Conservation (phyloP, 768 basidiomycete species). For the Leccinum barrowsii region DNA sequence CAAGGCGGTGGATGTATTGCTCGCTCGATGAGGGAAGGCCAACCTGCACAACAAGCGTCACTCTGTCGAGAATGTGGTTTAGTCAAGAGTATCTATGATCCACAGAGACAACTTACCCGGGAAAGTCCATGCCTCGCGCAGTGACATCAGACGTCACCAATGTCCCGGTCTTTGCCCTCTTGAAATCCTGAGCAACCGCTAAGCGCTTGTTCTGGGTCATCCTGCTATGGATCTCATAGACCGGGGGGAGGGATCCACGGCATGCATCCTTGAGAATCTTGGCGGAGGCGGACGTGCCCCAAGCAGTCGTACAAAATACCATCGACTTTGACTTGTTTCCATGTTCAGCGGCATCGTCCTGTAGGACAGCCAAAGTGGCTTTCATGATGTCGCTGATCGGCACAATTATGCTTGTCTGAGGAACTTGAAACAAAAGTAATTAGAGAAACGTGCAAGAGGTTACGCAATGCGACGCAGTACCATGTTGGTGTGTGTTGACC, state of each 20-base stretch:
- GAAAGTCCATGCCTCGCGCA: slow-evolving; percentile 68
- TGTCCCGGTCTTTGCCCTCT: slow-evolving; percentile 40
- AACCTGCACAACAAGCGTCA: slow-evolving; percentile 58
- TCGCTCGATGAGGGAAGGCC: slow-evolving; percentile 68
- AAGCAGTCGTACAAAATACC: slow-evolving; percentile 67
- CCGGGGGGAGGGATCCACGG: slow-evolving; percentile 28
- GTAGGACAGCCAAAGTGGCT: slow-evolving; percentile 38
- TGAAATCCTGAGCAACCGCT: slow-evolving; percentile 49
- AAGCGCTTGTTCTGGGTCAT: slow-evolving; percentile 48
- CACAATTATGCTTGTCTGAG: slow-evolving; percentile 44
- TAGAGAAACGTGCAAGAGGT: not conserved
- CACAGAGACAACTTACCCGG: slow-evolving; percentile 36
- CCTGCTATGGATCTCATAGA: slow-evolving; percentile 57
- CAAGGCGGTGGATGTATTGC: slow-evolving; percentile 78
- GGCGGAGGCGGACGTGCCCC: slow-evolving; percentile 45
- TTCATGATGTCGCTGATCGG: slow-evolving; percentile 42
- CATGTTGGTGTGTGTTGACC: slow-evolving; percentile 59
- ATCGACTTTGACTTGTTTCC: slow-evolving; percentile 42
- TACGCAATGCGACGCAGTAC: slow-evolving; percentile 24
- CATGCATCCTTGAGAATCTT: slow-evolving; percentile 34
- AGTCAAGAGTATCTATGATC: not conserved
- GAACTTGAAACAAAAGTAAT: slow-evolving; percentile 31
- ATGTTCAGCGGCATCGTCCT: slow-evolving; percentile 32
- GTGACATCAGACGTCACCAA: slow-evolving; percentile 56
- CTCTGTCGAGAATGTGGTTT: slow-evolving; percentile 30